Conservation (phyloP, 192 early-diverging fungal species). For the Podochytrium sp. region DNA sequence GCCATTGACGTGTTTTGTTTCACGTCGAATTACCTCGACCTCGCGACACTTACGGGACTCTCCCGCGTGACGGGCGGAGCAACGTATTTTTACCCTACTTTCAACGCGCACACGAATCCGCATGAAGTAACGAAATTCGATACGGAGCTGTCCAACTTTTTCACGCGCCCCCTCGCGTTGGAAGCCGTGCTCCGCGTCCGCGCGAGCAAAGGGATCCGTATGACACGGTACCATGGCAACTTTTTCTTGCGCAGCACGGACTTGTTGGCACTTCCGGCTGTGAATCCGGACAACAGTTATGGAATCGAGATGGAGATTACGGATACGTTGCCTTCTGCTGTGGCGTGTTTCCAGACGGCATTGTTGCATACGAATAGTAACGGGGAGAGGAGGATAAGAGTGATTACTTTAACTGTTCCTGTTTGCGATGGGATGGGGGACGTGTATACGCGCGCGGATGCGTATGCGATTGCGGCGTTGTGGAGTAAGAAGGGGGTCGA, state of each 20-base stretch:
- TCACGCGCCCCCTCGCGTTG: constrained; percentile 78
- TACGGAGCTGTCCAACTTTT: constrained; percentile 78
- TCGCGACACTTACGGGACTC: constrained; percentile 81
- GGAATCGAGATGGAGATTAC: constrained; percentile 80
- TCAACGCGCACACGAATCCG: constrained; percentile 77
- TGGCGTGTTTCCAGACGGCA: constrained; percentile 94
- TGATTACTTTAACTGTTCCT: constrained; percentile 87
- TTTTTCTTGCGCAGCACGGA: constrained; percentile 96
- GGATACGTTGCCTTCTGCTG: constrained; percentile 70
- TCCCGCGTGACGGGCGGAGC: constrained; percentile 90
- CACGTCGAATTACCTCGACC: constrained; percentile 81
- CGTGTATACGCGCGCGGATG: constrained; percentile 82
- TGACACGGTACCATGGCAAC: constrained; percentile 94
- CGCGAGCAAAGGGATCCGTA: constrained; percentile 85
- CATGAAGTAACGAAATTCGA: constrained; percentile 86
- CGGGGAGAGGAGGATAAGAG: constrained; percentile 89
- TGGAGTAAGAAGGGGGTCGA: constrained; percentile 93
- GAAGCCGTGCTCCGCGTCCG: constrained; percentile 94
- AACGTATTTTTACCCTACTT: constrained; percentile 87
- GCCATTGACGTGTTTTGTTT: constrained; percentile 88
- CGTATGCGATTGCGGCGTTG: constrained; percentile 78
- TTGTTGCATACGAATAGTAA: constrained; percentile 85
- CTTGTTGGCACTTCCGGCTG: constrained; percentile 87
- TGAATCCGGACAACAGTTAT: constrained; percentile 90
- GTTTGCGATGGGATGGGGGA: constrained; percentile 81